Evolutionary conservation across 139 green algal species (phyloP).

Genomic region (Microglena sp.): DNA sequence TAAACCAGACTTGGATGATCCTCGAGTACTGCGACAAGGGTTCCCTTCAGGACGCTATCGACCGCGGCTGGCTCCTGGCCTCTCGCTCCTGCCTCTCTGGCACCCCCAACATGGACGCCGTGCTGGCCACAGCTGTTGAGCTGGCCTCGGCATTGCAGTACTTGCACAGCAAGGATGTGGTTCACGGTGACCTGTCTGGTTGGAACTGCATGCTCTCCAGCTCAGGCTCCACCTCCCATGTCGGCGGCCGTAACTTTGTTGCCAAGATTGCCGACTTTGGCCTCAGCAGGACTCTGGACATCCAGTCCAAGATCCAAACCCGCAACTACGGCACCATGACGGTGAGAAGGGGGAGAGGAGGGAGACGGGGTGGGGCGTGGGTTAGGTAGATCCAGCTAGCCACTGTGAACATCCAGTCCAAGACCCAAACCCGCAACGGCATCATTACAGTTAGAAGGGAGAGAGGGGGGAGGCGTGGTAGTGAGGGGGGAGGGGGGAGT

Average conservation of each 20-base stretch:
- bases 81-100: constrained; percentile 2
- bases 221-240: not conserved
- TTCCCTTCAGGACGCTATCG: constrained; percentile 27
- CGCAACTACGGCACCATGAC: constrained; percentile 29
- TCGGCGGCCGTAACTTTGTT: constrained; percentile 28
- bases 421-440: constrained; percentile 19
- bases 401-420: constrained; percentile 23
- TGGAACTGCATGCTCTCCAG: constrained; percentile 51
- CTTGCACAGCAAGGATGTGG: constrained; percentile 36
- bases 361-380: too few species aligned
- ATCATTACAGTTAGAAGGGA: too few species aligned
- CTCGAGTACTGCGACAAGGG: constrained; percentile 19
- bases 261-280: constrained; percentile 67
- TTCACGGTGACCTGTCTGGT: constrained; percentile 47
- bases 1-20: constrained; percentile 10
- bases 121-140: constrained; percentile 35
- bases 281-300: constrained; percentile 29
- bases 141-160: constrained; percentile 37
- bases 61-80: constrained; percentile 30
- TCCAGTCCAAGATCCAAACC: constrained; percentile 22
- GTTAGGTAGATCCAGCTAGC: too few species aligned
- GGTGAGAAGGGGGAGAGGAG: too few species aligned
- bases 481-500: too few species aligned
- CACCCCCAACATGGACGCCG: constrained; percentile 21
- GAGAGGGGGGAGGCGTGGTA: too few species aligned